Conservation (phyloP, 2,329 filamentous ascomycete genomes). For the Sclerotiophoma versabilis region DNA sequence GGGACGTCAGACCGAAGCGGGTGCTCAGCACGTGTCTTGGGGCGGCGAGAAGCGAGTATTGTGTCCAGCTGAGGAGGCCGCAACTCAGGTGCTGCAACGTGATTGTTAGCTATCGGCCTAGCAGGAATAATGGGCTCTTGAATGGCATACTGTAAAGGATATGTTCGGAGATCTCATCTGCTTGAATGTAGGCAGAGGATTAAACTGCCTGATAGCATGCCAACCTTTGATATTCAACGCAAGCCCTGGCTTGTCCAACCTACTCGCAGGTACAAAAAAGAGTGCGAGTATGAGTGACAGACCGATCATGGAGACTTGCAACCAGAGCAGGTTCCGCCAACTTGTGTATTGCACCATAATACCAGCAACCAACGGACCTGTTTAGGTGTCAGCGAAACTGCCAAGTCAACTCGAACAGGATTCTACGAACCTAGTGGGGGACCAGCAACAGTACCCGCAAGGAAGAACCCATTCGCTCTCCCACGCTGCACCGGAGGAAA, state of each 20-base stretch:
- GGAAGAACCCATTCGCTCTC: constrained; percentile 55
- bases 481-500: constrained; percentile 46
- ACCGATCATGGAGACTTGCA: constrained; percentile 43
- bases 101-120: background rate
- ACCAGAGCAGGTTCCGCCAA: constrained; percentile 45
- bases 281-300: constrained; percentile 37
- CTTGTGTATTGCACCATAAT: constrained; percentile 40
- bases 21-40: constrained; percentile 25
- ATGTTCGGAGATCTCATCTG: constrained; percentile 34
- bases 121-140: background rate
- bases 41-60: constrained; percentile 27
- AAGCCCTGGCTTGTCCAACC: constrained; percentile 7
- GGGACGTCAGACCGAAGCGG: constrained; percentile 25
- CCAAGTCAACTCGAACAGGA: background rate
- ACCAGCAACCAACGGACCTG: constrained; percentile 41
- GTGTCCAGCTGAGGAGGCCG: constrained; percentile 30
- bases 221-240: constrained; percentile 10
- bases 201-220: constrained; percentile 22
- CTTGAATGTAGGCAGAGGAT: constrained; percentile 29
- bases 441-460: constrained; percentile 53
- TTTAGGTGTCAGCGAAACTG: background rate
- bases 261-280: constrained; percentile 26
- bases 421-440: constrained; percentile 43
- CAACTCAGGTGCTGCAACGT: constrained; percentile 22
- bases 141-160: constrained; percentile 25